phyloP scores from a whole-genome alignment of 805 yeast genomes.

The Ogataea methylovora region DNA sequence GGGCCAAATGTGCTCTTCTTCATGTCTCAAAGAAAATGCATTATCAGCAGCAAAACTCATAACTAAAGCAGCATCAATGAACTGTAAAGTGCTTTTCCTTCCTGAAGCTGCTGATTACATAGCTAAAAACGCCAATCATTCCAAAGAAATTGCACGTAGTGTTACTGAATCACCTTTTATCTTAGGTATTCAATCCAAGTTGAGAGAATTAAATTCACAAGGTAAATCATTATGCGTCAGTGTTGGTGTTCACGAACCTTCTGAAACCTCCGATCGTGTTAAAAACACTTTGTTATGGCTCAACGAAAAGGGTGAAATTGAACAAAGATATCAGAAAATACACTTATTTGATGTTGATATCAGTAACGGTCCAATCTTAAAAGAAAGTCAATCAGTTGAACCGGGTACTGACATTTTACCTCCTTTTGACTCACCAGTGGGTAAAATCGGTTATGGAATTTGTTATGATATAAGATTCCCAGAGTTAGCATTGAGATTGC shows the following conservation, averaged over 20 bases:
- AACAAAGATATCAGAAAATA: constrained; percentile 70
- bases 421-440: constrained; percentile 55
- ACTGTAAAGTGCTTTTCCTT: constrained; percentile 66
- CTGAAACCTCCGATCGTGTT: constrained; percentile 38
- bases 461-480: constrained; percentile 90
- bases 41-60: constrained; percentile 51
- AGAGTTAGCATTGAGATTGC: constrained; percentile 58
- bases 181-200: constrained; percentile 35
- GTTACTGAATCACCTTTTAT: constrained; percentile 35
- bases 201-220: constrained; percentile 29
- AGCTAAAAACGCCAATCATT: constrained; percentile 60
- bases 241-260: constrained; percentile 86
- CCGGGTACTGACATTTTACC: constrained; percentile 52
- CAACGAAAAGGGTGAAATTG: constrained; percentile 52
- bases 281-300: constrained; percentile 73
- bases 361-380: constrained; percentile 70
- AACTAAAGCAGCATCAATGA: constrained; percentile 48
- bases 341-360: constrained; percentile 89
- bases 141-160: constrained; percentile 48
- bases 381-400: constrained; percentile 74
- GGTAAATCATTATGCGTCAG: constrained; percentile 54
- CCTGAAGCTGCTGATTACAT: constrained; percentile 95
- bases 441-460: constrained; percentile 62
- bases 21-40: constrained; percentile 54
- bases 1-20: constrained; percentile 79